These are phyloP conservation scores for Sapria himalayana DNA, from an alignment of 345 rosid genomes.

Conservation along the genomic window DNA sequence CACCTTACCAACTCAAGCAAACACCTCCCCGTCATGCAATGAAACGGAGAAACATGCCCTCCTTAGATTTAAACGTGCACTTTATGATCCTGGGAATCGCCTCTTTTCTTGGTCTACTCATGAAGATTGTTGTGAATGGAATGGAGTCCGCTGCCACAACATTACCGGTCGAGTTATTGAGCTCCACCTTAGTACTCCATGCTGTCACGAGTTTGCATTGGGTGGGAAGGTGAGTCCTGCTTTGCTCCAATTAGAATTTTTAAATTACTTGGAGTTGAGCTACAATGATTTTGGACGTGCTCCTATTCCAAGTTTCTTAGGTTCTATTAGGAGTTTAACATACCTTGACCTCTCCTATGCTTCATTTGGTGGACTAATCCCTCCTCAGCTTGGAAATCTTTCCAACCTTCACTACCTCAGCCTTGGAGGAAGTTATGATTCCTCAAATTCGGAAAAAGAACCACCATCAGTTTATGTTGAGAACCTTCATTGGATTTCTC, in stretches of 20 bases:
- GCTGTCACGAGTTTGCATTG: not conserved
- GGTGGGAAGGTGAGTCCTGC: conserved; percentile 5
- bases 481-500: conserved; percentile 8
- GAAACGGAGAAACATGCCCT: conserved; percentile 7
- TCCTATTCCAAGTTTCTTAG: conserved; percentile 3
- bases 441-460: no score
- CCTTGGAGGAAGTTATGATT: conserved; percentile 1
- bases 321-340: not conserved
- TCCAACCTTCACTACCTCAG: conserved; percentile 8
- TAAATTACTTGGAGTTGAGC: conserved; percentile 6
- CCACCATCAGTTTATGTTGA: not conserved
- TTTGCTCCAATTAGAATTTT: conserved; percentile 4
- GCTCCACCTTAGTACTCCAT: conserved; percentile 2
- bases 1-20: no score
- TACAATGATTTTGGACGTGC: conserved; percentile 4
- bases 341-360: conserved; percentile 3
- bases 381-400: conserved; percentile 8
- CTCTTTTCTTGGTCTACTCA: conserved; percentile 1
- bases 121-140: conserved; percentile 4
- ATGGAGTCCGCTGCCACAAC: conserved; percentile 2
- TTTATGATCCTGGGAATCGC: not conserved
- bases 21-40: no score
- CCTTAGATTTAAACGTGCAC: not conserved
- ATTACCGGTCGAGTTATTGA: not conserved
- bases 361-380: not conserved